Conservation (phyloP, 176 grass and related monocot genomes). For the Aechmea fasciata region DNA sequence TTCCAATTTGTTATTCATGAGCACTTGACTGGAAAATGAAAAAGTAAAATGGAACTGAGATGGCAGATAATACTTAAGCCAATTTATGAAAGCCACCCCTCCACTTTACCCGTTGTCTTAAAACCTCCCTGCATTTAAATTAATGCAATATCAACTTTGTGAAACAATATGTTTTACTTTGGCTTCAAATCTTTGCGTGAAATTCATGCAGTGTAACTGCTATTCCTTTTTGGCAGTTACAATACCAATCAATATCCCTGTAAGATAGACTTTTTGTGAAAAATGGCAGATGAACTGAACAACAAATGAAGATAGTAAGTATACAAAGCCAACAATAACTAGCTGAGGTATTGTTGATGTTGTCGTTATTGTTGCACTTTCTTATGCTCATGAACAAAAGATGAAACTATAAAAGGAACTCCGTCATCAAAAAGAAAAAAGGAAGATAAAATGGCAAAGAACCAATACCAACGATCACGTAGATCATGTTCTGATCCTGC, state of each 20-base stretch:
- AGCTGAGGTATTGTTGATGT: neutral
- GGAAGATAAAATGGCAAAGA: slow-evolving; percentile 14
- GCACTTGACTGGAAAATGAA: too few species aligned
- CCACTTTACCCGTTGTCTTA: too few species aligned
- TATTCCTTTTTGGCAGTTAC: neutral
- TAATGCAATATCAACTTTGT: neutral
- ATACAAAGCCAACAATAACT: neutral
- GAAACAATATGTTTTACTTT: neutral
- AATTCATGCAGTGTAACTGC: neutral
- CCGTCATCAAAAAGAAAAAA: neutral
- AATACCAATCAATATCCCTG: neutral
- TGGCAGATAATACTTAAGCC: too few species aligned
- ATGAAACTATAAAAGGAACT: neutral
- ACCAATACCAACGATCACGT: slow-evolving; percentile 67
- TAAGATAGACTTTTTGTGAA: neutral
- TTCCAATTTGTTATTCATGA: too few species aligned
- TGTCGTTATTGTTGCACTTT: neutral
- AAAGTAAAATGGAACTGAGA: too few species aligned
- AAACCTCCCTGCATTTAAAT: too few species aligned
- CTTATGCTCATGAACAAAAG: neutral
- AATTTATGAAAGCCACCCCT: too few species aligned
- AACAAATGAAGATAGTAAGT: neutral
- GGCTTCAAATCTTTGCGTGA: neutral
- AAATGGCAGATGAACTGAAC: neutral
- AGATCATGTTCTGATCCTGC: slow-evolving; percentile 70